phyloP scores from a whole-genome alignment of 1,284 basidiomycete species.

The Puccinia brachypodii region DNA sequence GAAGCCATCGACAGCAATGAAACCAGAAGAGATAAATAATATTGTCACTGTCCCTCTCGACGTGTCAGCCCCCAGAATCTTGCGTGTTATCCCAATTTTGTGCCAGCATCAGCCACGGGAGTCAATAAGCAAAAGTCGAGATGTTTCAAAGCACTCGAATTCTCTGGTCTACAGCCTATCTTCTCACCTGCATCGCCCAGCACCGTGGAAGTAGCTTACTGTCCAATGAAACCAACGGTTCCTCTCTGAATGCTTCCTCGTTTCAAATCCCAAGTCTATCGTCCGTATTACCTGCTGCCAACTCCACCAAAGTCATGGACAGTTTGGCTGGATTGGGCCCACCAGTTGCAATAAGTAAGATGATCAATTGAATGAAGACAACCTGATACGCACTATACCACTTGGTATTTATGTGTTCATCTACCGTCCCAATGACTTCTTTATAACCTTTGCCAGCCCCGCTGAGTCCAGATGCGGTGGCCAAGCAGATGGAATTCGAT shows the following conservation, averaged over 20 bases:
- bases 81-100: background rate
- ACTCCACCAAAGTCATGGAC: background rate
- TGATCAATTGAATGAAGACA: background rate
- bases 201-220: too few relatives aligned
- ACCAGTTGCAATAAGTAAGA: constrained; percentile 3
- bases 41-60: background rate
- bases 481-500: constrained; percentile 24
- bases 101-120: background rate
- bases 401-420: background rate
- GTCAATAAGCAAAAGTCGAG: background rate
- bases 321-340: background rate
- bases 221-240: background rate
- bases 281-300: background rate
- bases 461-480: background rate
- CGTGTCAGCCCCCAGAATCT: background rate
- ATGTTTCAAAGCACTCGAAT: background rate
- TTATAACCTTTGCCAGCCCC: background rate
- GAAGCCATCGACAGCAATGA: background rate
- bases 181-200: background rate
- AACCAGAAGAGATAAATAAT: background rate
- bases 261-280: constrained; percentile 1
- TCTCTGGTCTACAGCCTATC: background rate
- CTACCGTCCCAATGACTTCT: background rate
- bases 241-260: background rate
- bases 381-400: background rate